phyloP scores from a whole-genome alignment of 2,329 filamentous ascomycete species.

The Hypoxylon sp. region DNA sequence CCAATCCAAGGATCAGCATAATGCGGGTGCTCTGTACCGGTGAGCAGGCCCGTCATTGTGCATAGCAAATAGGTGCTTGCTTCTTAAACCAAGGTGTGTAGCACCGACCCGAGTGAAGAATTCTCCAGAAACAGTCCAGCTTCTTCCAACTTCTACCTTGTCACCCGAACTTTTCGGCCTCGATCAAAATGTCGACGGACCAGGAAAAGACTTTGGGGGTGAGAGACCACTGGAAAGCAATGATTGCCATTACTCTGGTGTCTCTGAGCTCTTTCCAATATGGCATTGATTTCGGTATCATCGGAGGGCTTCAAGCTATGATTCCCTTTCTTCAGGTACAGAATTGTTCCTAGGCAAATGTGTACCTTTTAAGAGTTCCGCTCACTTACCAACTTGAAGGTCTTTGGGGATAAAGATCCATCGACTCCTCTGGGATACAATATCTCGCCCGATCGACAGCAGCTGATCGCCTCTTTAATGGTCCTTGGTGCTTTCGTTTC shows the following conservation, averaged over 20 bases:
- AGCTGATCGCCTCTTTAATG: slow-evolving; percentile 65
- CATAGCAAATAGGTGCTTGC: slow-evolving; percentile 10
- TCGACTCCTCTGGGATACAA: slow-evolving; percentile 50
- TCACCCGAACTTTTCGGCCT: not conserved
- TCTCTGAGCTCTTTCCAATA: slow-evolving; percentile 55
- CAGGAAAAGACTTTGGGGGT: slow-evolving; percentile 41
- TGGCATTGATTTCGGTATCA: slow-evolving; percentile 54
- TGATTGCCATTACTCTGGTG: slow-evolving; percentile 49
- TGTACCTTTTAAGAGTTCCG: not conserved
- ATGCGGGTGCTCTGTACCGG: slow-evolving; percentile 12
- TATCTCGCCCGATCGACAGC: slow-evolving; percentile 59
- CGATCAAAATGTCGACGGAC: slow-evolving; percentile 44
- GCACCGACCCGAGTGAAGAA: not conserved
- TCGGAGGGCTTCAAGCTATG: slow-evolving; percentile 55
- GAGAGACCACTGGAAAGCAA: slow-evolving; percentile 51
- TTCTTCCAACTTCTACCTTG: slow-evolving; percentile 5
- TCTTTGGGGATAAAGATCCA: slow-evolving; percentile 50
- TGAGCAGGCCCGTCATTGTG: slow-evolving; percentile 8
- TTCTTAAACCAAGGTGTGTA: slow-evolving; percentile 25
- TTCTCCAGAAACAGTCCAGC: not conserved
- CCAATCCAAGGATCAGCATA: slow-evolving; percentile 14
- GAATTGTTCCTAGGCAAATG: not conserved
- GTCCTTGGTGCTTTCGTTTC: slow-evolving; percentile 64
- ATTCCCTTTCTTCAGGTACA: slow-evolving; percentile 53
- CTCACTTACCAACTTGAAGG: slow-evolving; percentile 39